A percentile compares a stretch with the other conserved stretches of the same genome.
phyloP scores from a whole-genome alignment of 116 monocot species.

The Phalaenopsis hybrid region DNA sequence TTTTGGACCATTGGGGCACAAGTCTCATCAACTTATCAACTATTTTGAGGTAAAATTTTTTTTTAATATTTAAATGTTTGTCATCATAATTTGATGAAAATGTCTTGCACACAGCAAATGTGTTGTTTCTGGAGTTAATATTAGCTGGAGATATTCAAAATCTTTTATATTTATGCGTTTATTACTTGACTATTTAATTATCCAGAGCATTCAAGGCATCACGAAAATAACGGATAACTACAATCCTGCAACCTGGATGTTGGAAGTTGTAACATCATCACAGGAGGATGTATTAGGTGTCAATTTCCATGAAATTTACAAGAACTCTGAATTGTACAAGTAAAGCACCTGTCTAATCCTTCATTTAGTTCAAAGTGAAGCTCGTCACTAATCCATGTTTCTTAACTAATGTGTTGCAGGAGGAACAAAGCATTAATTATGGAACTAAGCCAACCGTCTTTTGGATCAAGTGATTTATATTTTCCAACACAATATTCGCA shows the following conservation, averaged over 20 bases:
- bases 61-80: neutral
- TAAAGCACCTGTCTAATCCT: slow-evolving; percentile 1
- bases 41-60: slow-evolving; percentile 24
- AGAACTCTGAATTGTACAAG: slow-evolving; percentile 27
- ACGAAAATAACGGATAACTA: slow-evolving; percentile 17
- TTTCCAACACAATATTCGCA: slow-evolving; percentile 38
- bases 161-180: no score
- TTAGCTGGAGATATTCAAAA: no score
- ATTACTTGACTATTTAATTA: no score
- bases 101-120: neutral
- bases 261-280: slow-evolving; percentile 14
- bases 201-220: slow-evolving; percentile 15
- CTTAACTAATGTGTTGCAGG: slow-evolving; percentile 15
- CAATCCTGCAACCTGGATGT: slow-evolving; percentile 26
- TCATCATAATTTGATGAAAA: no score
- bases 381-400: neutral
- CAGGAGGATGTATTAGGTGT: slow-evolving; percentile 15
- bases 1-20: slow-evolving; percentile 17
- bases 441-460: slow-evolving; percentile 29
- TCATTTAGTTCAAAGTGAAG: neutral
- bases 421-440: slow-evolving; percentile 39
- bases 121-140: no score
- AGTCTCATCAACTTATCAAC: slow-evolving; percentile 19
- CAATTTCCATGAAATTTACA: slow-evolving; percentile 13
- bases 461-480: slow-evolving; percentile 30